Evolutionary conservation across 768 basidiomycete genomes (phyloP), one percentile per base, ranked within the genome.

Genomic region (Sistotremastrum niveocremeum): DNA sequence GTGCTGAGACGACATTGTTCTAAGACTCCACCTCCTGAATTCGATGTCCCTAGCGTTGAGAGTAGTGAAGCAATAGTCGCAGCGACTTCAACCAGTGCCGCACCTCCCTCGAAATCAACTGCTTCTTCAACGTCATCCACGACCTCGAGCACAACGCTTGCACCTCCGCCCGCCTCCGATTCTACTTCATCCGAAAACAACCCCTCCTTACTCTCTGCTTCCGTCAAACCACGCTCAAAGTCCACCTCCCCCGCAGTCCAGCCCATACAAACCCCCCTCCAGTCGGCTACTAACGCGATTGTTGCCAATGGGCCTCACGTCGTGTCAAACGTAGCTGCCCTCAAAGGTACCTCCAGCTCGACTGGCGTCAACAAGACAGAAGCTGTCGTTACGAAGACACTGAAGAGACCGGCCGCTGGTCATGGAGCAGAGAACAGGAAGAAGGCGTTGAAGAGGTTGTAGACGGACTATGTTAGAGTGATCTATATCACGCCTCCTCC

Each of bases 391-490:
- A 65, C 72, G 6, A 87, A 84, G 59, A 74, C 81, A 0, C 71
- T 82, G 44, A 87, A 86, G 62, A 67, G 84, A 42, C 69, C 77
- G 10, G 76, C 81, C 1, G 72, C 77, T 0, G 70, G 71, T 1
- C 65, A 63, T 7, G 68, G 60, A 1, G 76, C 74, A 3, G 85
- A 87, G 64, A 89, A 89, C 67, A 70, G 87, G 61, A 89, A 89
- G 73, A 89, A 88, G 69, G 87, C 86, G 4, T 63, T 89, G 54
- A 89, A 84, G 64, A 70, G 86, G 51, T 62, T 89, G 61, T 89
- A 42, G 42, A 5, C 38, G 6, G 29, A 6, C 12, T 41, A 29
- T 7, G 20, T 20, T 20, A 20, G 20, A 20, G 20, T 20, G 20
- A 20, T 20, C 20, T 20, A 20, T 20, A 20, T 20, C 20, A 20